Evolutionary conservation across 2,329 filamentous ascomycete species (phyloP), one percentile per base, ranked within the genome.

Genomic region (Plenodomus lindquistii): DNA sequence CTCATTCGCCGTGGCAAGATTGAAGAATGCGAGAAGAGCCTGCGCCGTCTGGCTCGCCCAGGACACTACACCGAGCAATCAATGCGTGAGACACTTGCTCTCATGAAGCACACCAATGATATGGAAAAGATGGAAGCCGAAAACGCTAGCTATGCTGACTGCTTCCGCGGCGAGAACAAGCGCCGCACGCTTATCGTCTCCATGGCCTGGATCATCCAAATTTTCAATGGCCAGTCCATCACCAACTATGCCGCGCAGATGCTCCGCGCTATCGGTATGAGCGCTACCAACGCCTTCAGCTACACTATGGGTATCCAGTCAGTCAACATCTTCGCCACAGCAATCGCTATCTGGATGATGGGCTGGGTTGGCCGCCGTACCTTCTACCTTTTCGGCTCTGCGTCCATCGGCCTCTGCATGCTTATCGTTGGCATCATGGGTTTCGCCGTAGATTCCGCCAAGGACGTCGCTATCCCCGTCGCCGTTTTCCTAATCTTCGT

Each of bases 51-150:
- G n/a, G 2, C 77, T 89, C 18, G 72, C 84, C 43, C 82, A 85
- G 4, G 75, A 89, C 24, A 88, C 85, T 2, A 84, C 80, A 58
- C 52, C 63, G 16, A 58, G 55, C 21, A 20, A 60, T 20, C 81
- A 85, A 7, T 62, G 59, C 39, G 27, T n/a, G n/a, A n/a, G n/a
- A n/a, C 55, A 65, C 16, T 42, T 60, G 16, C 59, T 65, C 27
- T 54, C 60, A 95, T 96, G 87, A 82, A 89, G 1, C 88, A 92
- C 64, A 95, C 90, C 0, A 89, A 88, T 1, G 85, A 86, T 0
- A 77, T 93, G 9, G 91, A 95, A 68, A 81, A 88, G 64, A 76
- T 83, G 69, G 86, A 89, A 15, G 51, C 55, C 38, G 75, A 77
- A 13, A 89, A 89, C 39, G 83, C 86, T 10, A 85, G 81, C 46